A percentile compares a stretch with the other conserved stretches of the same genome.
These are phyloP conservation scores for Nyctanthes arbortristis DNA, from an alignment of 257 asterid genomes.

Conservation along the genomic window DNA sequence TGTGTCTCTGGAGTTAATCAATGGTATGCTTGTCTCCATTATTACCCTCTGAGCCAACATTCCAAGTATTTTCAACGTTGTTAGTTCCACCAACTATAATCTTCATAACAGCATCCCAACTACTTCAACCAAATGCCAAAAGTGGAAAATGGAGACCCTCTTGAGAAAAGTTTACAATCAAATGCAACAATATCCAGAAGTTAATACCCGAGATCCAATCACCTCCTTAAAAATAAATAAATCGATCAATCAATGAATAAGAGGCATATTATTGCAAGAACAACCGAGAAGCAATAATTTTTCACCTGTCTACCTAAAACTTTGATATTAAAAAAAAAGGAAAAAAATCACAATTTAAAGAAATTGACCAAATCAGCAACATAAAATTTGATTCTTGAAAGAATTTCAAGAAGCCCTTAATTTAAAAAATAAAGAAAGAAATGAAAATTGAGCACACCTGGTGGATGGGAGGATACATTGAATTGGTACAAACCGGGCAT, in stretches of 20 bases:
- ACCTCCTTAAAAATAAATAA: not conserved
- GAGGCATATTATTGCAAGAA: not conserved
- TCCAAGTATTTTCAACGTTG: constrained; percentile 14
- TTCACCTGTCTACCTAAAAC: constrained; percentile 13
- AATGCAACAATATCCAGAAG: constrained; percentile 8
- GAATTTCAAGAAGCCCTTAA: constrained; percentile 9
- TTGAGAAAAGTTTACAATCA: constrained; percentile 2
- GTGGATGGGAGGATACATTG: constrained; percentile 56
- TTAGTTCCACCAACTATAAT: not conserved
- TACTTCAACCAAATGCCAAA: constrained; percentile 2
- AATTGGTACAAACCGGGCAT: constrained; percentile 55
- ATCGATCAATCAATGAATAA: no score
- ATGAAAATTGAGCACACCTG: constrained; percentile 30
- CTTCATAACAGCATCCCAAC: constrained; percentile 11
- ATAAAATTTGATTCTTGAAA: constrained; percentile 11
- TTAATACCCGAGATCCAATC: constrained; percentile 19
- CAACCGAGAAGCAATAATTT: constrained; percentile 4
- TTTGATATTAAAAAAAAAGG: constrained; percentile 10
- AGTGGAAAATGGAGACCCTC: constrained; percentile 11
- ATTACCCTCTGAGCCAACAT: constrained; percentile 1
- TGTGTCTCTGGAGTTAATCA: no score
- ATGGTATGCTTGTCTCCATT: no score
- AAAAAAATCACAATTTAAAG: constrained; percentile 16
- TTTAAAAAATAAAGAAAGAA: not conserved
- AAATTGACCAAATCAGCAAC: not conserved